Conservation (phyloP, 2,329 filamentous ascomycete genomes). For the Alternaria tenuissima region DNA sequence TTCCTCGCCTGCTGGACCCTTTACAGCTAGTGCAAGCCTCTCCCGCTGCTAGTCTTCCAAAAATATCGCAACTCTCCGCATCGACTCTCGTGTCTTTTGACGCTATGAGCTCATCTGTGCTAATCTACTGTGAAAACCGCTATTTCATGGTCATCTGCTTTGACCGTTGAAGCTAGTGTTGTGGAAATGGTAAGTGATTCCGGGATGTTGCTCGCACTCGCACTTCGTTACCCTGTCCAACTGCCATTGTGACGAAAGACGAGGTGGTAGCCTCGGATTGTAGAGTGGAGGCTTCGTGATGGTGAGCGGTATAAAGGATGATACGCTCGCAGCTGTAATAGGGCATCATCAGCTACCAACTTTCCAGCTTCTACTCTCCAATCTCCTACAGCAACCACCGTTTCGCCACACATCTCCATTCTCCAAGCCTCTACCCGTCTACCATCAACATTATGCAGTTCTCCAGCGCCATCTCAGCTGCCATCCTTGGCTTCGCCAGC, state of each 20-base stretch:
- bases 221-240: slow-evolving; percentile 31
- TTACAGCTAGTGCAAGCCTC: slow-evolving; percentile 25
- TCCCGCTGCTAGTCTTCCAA: slow-evolving; percentile 39
- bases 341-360: slow-evolving; percentile 24
- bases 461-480: slow-evolving; percentile 33
- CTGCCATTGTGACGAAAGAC: slow-evolving; percentile 27
- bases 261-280: slow-evolving; percentile 24
- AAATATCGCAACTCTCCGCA: slow-evolving; percentile 43
- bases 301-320: slow-evolving; percentile 38
- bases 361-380: slow-evolving; percentile 5
- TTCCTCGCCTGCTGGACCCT: slow-evolving; percentile 31
- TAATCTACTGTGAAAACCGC: slow-evolving; percentile 26
- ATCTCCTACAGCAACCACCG: slow-evolving; percentile 9
- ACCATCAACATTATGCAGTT: slow-evolving; percentile 44
- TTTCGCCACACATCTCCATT: neutral
- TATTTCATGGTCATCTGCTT: slow-evolving; percentile 41
- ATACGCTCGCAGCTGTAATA: slow-evolving; percentile 17
- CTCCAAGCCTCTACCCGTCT: slow-evolving; percentile 2
- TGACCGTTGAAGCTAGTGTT: slow-evolving; percentile 26
- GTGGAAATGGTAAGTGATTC: slow-evolving; percentile 28
- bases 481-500: slow-evolving; percentile 39
- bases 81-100: slow-evolving; percentile 35
- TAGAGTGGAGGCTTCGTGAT: slow-evolving; percentile 20
- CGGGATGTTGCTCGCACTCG: slow-evolving; percentile 32
- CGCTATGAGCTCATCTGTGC: slow-evolving; percentile 44